Base-by-base conservation (phyloP, 148 eudicot genomes). In the Fallopia convolvulus region DNA sequence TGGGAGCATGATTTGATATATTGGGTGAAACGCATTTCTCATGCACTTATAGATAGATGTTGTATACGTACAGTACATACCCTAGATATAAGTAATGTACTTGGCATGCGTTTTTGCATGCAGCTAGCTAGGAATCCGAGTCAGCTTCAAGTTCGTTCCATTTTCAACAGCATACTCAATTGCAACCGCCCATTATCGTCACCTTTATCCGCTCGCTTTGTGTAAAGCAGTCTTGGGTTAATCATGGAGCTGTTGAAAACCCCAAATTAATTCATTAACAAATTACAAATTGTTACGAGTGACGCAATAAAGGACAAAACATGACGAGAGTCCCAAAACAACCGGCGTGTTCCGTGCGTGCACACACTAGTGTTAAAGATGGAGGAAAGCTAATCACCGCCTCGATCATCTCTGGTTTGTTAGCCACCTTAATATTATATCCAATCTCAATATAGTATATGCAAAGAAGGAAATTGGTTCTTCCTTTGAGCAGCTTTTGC, bases 241-340 rank as follows among this genome's bases (percentile, higher is more conserved):
- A 68, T 68, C 44, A 68, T 68, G 72, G 72, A 68, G 72, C 39
- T 68, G 21, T 68, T 36, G 44, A 68, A 17, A 5, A 55, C n/a
- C 8, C 10, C 10, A 14, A 68, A 68, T 33, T 68, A 6, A 68
- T 23, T 14, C 4, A 63, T 61, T 61, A 36, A 33, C n/a, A 66
- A 66, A 66, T 5, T 32, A 17, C 4, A 68, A 68, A 68, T 36
- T 5, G 21, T 0, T 6, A 17, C 17, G 72, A 68, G 72, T 15
- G 72, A 66, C 72, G 20, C 42, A 3, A 36, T 30, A 33, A 66
- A 66, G 10, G 61, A 55, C 61, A 55, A n/a, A 55, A 53, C 5
- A 55, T 55, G 61, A 32, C 70, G 17, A 63, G 12, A 63, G 4
- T 9, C 15, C 21, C 5, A 6, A 61, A 9, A 20, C 30, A 26